Conservation (phyloP, 805 yeast genomes). For the Kuraishia ogatae region DNA sequence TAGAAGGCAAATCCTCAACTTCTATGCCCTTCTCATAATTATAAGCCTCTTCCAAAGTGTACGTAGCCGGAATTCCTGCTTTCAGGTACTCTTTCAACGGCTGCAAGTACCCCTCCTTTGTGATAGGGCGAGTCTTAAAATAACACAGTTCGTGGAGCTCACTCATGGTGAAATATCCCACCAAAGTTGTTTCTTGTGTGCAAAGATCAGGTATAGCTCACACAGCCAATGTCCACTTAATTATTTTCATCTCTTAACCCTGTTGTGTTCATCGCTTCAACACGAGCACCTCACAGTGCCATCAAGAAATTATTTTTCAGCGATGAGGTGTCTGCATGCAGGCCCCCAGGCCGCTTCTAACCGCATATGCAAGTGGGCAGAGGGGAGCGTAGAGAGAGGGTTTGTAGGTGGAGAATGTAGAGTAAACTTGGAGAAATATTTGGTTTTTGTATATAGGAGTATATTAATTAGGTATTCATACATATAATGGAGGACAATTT, state of each 20-base stretch:
- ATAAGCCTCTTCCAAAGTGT: constrained; percentile 69
- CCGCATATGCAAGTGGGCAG: not conserved
- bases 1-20: constrained; percentile 27
- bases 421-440: too few relatives aligned
- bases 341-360: not conserved
- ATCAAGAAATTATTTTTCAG: not conserved
- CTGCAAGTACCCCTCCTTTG: constrained; percentile 28
- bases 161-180: constrained; percentile 35
- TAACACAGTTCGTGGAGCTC: constrained; percentile 60
- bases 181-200: too few relatives aligned
- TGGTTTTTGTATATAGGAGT: too few relatives aligned
- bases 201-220: too few relatives aligned
- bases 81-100: constrained; percentile 38
- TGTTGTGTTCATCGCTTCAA: too few relatives aligned
- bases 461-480: too few relatives aligned
- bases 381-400: not conserved
- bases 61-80: constrained; percentile 74
- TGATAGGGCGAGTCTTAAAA: constrained; percentile 43
- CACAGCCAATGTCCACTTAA: too few relatives aligned
- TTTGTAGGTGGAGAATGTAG: too few relatives aligned
- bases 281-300: not conserved
- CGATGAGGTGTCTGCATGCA: not conserved
- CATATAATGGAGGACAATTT: too few relatives aligned
- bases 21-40: constrained; percentile 39
- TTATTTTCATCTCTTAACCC: too few relatives aligned